Percentiles rank a stretch among this genome's conserved stretches.
Evolutionary conservation across 495 filamentous ascomycete genomes (phyloP).

Genomic region (Trichoderma virens): DNA sequence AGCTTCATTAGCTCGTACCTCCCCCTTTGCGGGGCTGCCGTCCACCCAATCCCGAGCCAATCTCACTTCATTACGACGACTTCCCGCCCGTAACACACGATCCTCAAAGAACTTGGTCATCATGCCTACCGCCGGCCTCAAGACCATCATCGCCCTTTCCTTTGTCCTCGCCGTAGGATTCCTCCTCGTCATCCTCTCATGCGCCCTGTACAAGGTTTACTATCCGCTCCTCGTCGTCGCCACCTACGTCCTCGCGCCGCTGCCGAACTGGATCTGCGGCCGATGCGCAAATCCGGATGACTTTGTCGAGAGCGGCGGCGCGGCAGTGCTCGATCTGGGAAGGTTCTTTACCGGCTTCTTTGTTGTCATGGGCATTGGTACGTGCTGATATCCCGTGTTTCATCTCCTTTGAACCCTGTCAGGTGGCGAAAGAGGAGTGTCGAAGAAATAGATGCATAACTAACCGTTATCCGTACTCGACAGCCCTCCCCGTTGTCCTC

Average conservation of each 20-base stretch:
- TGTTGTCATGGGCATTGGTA: constrained; percentile 97
- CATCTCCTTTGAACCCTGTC: not conserved
- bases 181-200: constrained; percentile 96
- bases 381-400: constrained; percentile 21
- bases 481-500: constrained; percentile 85
- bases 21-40: not conserved
- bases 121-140: constrained; percentile 82
- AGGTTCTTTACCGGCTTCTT: constrained; percentile 92
- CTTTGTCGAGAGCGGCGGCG: constrained; percentile 80
- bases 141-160: constrained; percentile 97
- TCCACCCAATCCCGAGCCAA: not conserved
- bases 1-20: not conserved
- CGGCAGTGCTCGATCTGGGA: constrained; percentile 80
- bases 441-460: no score
- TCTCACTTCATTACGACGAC: not conserved
- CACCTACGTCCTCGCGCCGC: constrained; percentile 86
- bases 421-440: no score
- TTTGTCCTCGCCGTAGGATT: constrained; percentile 99
- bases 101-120: constrained; percentile 20
- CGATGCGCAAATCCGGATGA: constrained; percentile 90
- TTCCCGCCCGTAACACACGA: not conserved
- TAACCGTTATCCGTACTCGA: not conserved
- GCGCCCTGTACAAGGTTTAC: constrained; percentile 88
- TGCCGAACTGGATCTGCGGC: constrained; percentile 92
- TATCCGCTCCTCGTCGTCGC: constrained; percentile 89